Evolutionary conservation across 2,329 filamentous ascomycete species (phyloP), one percentile per base, ranked within the genome.

Genomic region (Microsporum canis): DNA sequence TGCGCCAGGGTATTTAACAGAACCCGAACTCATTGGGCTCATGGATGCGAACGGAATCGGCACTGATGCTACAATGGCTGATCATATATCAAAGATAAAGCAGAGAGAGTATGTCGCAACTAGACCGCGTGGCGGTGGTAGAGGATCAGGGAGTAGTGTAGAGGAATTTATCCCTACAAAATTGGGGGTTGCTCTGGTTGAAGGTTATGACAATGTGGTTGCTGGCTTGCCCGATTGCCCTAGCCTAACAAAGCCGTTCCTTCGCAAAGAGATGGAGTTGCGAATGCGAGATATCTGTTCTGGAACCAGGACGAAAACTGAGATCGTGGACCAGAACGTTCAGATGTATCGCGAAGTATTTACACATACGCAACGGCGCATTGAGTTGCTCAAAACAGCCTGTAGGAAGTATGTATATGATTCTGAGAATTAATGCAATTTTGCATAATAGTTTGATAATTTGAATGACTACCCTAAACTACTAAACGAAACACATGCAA

Each of bases 41-140:
- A 99, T 99, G 94, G 94, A 99, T 76, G 91, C 90, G 51, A 99
- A 99, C 71, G 94, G 94, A 1, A 99, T 99, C 65, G 94, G 94
- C 10, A 99, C 94, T 7, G 94, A 99, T 76, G 94, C 94, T 5
- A 99, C 94, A 0, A 99, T 99, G 94, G 94, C 94, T 0, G 94
- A 99, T 69, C 94, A 99, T 71, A 99, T 99, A 69, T 85, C 89
- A 62, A 99, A 92, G 74, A 95, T 99, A 68, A 91, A 97, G 73
- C 84, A 91, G 62, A 81, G 94, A 63, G 82, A 91, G 67, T 99
- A 99, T 69, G 92, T 91, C 57, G 83, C 85, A 61, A 86, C 88
- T 70, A 70, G 84, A 75, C 70, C 80, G 69, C 80, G 77, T 57
- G 77, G 57, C 6, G 57, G 34, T 31, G 67, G 66, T 34, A 67